phyloP scores from a whole-genome alignment of 73 alveolate species.

The Paramecium biaurelia region DNA sequence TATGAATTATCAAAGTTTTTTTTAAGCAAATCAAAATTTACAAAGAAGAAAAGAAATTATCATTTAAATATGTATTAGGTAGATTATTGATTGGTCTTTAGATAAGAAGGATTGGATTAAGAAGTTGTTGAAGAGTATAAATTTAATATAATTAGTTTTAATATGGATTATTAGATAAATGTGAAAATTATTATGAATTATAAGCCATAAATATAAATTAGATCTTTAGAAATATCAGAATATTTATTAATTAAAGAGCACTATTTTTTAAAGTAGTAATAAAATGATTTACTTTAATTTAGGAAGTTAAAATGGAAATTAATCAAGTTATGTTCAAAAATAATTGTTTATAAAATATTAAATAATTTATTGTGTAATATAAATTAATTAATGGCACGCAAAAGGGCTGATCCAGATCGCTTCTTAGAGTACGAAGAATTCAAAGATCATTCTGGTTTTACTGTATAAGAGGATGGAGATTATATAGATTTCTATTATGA shows the following conservation, averaged over 20 bases:
- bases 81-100: no score
- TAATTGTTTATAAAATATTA: background rate
- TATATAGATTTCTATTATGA: constrained; percentile 35
- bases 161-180: no score
- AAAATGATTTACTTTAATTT: background rate
- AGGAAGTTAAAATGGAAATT: background rate
- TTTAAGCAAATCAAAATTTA: no score
- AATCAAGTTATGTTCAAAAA: background rate
- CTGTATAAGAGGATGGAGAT: constrained; percentile 11
- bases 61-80: no score
- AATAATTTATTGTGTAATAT: background rate
- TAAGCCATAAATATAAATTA: no score
- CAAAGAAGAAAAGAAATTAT: no score
- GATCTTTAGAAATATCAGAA: background rate
- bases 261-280: background rate
- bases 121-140: no score
- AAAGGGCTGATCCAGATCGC: constrained; percentile 6
- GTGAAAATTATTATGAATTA: no score
- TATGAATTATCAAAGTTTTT: background rate
- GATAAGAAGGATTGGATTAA: no score
- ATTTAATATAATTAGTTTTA: no score
- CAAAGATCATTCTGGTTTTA: constrained; percentile 21
- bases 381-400: constrained; percentile 34
- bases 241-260: no score
- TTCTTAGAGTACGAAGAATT: constrained; percentile 35